Base-by-base conservation (phyloP, 2,329 filamentous ascomycete genomes). In the Drechmeria coniospora region DNA sequence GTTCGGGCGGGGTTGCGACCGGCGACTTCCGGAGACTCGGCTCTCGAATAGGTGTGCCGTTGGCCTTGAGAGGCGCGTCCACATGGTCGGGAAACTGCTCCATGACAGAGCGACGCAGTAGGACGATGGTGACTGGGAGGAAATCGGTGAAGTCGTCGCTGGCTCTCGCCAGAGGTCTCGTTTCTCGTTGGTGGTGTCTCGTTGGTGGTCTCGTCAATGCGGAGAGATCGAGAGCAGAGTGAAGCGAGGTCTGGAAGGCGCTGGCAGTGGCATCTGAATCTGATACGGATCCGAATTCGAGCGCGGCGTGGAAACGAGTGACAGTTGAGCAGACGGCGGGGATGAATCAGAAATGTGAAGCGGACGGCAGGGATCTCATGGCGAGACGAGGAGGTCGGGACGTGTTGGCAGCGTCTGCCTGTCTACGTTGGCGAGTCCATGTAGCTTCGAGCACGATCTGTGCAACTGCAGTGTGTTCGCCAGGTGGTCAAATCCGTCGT, bases 31-130 rank as follows among this genome's bases (percentile, higher is more conserved):
- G 32, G 26, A 47, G 44, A 30, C 41, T 49, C 16, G 41, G 39
- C 5, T 39, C 41, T 27, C 42, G 45, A 20, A n/a, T n/a, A n/a
- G 39, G 37, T 19, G 36, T 34, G 31, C 40, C 37, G 33, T 45
- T 47, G 36, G 33, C 36, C 34, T 43, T 36, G n/a, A 38, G 38
- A n/a, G 42, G 40, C 33, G 49, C 40, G 39, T 69, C 65, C 39
- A 65, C 52, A 32, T 57, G 51, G 36, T 72, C 67, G 37, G 68
- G 68, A 36, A 72, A 73, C 46, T 68, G 68, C 47, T 72, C 67
- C 49, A 67, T 66, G 14, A 25, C 27, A 11, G 29, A 2, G 28
- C 14, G 18, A 10, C 15, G 43, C 39, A n/a, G n/a, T n/a, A n/a
- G n/a, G 8, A 14, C 23, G 23, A 15, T 13, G 13, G 23, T n/a